Evolutionary conservation across 2,329 filamentous ascomycete genomes (phyloP), one percentile per base, ranked within the genome.

Genomic region (Lasiodiplodia hormozganensis): DNA sequence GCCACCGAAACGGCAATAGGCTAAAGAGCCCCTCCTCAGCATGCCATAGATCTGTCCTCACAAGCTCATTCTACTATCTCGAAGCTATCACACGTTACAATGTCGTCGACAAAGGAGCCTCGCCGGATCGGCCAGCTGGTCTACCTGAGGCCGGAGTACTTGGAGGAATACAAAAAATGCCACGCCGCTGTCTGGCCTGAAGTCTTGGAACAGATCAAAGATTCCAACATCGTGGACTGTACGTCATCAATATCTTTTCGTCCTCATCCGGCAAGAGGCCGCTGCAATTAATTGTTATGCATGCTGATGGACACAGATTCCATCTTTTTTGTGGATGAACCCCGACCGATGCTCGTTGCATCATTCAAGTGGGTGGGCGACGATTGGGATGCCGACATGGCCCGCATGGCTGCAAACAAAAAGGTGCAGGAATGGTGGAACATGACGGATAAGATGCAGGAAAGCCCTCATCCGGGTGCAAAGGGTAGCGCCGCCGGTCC

Each of bases 351-450:
- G 52, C 84, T 95, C 1, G 94, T 94, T 76, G 90, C 90, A 0
- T 88, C 83, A 28, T 93, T 94, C 83, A 94, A 92, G 77, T 95
- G 94, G 74, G 83, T 91, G n/a, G 92, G 92, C 0, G 86, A 86
- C 69, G 86, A 92, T 71, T 94, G 87, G 70, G 88, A 87, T 2
- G 89, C 84, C 11, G 92, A 95, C 75, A 94, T 95, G 92, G 85
- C 87, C 78, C 85, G 83, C 70, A 94, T 94, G 91, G 84, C 85
- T 1, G 88, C 87, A 68, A 93, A 94, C 73, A 85, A 87, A 0
- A 90, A 89, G 75, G 90, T 94, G 40, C 85, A 88, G 67, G 89
- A 91, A 77, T 95, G 92, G 92, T 95, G 92, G 92, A 82, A 82
- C 69, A 90, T 94, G 88, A 94, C 92, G 62, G 92, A 95, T 77